Evolutionary conservation across 2,329 filamentous ascomycete genomes (phyloP).

Genomic region (Trichoderma atrobrunneum): DNA sequence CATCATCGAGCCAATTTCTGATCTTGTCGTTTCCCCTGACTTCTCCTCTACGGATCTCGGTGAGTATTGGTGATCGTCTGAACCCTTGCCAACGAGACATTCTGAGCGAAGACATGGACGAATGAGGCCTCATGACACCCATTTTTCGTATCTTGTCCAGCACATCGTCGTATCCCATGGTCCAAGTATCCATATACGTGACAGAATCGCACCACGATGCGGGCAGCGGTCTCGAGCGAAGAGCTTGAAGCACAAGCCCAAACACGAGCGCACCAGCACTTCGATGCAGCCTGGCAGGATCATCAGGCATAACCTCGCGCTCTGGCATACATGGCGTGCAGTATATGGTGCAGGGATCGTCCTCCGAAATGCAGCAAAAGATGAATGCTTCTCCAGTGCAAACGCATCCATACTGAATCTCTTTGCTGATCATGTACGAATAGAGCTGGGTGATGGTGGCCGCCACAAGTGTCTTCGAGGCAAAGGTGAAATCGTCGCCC

Average conservation of each 20-base stretch:
- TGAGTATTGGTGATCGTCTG: neutral
- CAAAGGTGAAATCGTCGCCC: constrained; percentile 30
- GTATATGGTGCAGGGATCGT: constrained; percentile 34
- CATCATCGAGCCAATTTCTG: neutral
- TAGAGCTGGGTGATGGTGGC: constrained; percentile 41
- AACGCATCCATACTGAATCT: constrained; percentile 36
- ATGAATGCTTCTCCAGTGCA: constrained; percentile 34
- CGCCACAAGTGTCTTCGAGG: constrained; percentile 31
- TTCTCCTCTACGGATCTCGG: neutral
- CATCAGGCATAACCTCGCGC: constrained; percentile 33
- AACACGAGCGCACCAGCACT: constrained; percentile 40
- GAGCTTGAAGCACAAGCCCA: constrained; percentile 37
- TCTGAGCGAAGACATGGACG: constrained; percentile 26
- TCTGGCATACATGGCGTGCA: constrained; percentile 34
- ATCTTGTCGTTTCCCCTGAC: neutral
- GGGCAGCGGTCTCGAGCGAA: constrained; percentile 29
- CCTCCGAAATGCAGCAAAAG: constrained; percentile 34
- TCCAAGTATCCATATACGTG: constrained; percentile 32
- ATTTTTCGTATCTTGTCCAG: constrained; percentile 28
- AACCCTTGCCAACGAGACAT: constrained; percentile 31
- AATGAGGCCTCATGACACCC: constrained; percentile 23
- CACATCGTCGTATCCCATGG: constrained; percentile 34
- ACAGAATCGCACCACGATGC: constrained; percentile 33
- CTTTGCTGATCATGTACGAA: constrained; percentile 38
- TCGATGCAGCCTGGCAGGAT: constrained; percentile 34